Evolutionary conservation across 352 stramenopile species (phyloP), one percentile per base, ranked within the genome.

Genomic region (Phytophthora citrophthora): DNA sequence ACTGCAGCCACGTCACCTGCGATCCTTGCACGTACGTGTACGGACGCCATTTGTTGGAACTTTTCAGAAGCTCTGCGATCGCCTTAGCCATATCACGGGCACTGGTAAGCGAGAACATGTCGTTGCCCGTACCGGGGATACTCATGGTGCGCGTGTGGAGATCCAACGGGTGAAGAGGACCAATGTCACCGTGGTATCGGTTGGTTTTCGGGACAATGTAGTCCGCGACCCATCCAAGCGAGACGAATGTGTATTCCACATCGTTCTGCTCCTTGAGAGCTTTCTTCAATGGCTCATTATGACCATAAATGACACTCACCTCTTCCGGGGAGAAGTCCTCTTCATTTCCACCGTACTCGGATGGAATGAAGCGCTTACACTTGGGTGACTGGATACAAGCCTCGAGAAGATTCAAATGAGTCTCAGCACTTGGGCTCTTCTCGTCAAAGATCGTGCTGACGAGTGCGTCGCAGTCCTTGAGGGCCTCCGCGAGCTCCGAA

Each of bases 361-460:
- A 54, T 15, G 75, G 69, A 50, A 84, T 77, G 55, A 81, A 84
- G 46, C 75, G 72, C 65, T 79, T 77, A 60, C 75, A 83, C 20
- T 72, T 81, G 40, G 60, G 38, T 15, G 68, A 60, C 18, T 62
- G 43, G 44, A 75, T 77, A 58, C 65, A 79, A 0, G 72, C 69
- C 24, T 84, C 65, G 13, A 83, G 29, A 2, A 81, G 46, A 2
- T 27, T 38, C 5, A 75, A 6, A 38, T 81, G 65, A 16, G 65
- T 5, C 1, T 74, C 60, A 0, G 44, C 59, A 31, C 56, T 68
- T 0, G 39, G 8, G 27, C 50, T 13, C 2, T 54, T 38, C n/a
- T 45, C n/a, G 45, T 77, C 61, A 12, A 34, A 43, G 40, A 75
- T 65, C 15, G 56, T 62, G 53, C 68, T 68, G 31, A 81, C 56